Evolutionary conservation across 2,329 filamentous ascomycete species (phyloP).

Genomic region (Ophiostoma piceae): DNA sequence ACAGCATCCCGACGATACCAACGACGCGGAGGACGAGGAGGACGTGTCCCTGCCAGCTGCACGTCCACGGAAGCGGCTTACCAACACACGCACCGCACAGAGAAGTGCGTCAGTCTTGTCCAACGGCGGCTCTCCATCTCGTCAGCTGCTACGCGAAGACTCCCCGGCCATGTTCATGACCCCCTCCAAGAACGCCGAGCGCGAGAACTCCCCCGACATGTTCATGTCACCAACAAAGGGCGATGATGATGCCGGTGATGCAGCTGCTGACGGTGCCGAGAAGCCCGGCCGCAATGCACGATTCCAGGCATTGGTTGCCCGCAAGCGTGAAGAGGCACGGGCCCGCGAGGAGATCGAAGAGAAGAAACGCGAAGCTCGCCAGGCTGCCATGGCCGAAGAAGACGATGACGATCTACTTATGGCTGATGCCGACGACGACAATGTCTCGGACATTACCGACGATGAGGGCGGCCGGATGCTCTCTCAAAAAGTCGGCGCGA

Average conservation of each 20-base stretch:
- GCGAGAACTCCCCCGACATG: conserved; percentile 21
- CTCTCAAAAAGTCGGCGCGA: conserved; percentile 49
- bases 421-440: conserved; percentile 43
- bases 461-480: conserved; percentile 60
- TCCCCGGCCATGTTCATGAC: conserved; percentile 12
- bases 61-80: conserved; percentile 33
- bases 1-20: conserved; percentile 19
- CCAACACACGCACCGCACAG: conserved; percentile 29
- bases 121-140: conserved; percentile 1
- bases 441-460: conserved; percentile 52
- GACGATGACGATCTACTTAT: conserved; percentile 37
- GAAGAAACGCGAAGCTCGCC: conserved; percentile 43
- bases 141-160: conserved; percentile 12
- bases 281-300: conserved; percentile 49
- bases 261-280: conserved; percentile 45
- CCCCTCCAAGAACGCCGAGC: background rate
- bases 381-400: conserved; percentile 29
- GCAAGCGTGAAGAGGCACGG: conserved; percentile 66
- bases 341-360: conserved; percentile 59
- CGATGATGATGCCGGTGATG: conserved; percentile 29
- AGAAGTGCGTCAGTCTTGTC: conserved; percentile 23
- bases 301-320: conserved; percentile 66
- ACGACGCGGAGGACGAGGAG: conserved; percentile 31
- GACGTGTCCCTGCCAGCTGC: conserved; percentile 33
- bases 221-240: conserved; percentile 25